Conservation (phyloP, 2,329 filamentous ascomycete species). For the Delphinella strobiligena region DNA sequence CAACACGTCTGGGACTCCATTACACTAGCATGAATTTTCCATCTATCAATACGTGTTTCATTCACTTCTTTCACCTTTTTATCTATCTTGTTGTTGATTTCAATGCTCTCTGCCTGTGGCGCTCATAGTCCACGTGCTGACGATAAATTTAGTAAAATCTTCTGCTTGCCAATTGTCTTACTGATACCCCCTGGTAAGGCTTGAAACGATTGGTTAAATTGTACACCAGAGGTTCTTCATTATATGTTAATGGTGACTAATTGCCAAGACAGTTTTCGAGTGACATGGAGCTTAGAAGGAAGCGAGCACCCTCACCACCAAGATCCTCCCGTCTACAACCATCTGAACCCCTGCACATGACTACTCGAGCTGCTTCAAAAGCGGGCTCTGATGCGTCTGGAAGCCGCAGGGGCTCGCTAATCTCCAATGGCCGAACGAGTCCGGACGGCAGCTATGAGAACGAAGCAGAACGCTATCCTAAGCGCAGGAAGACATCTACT, state of each 20-base stretch:
- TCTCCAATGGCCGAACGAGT: conserved; percentile 6
- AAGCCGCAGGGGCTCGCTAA: conserved; percentile 7
- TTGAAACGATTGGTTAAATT: not conserved
- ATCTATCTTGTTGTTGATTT: not conserved
- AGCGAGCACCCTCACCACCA: conserved; percentile 7
- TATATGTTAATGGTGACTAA: too few relatives aligned
- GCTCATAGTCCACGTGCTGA: not conserved
- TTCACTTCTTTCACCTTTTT: too few relatives aligned
- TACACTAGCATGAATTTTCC: too few relatives aligned
- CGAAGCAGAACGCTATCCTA: conserved; percentile 8
- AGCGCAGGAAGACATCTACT: conserved; percentile 9
- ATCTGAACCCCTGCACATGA: conserved; percentile 38
- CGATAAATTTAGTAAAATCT: not conserved
- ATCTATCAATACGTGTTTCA: too few relatives aligned
- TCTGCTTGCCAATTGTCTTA: not conserved
- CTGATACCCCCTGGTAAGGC: not conserved
- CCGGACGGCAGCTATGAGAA: conserved; percentile 1
- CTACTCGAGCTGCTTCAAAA: conserved; percentile 19
- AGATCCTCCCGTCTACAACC: conserved; percentile 25
- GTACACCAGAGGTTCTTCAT: too few relatives aligned
- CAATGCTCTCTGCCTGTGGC: not conserved
- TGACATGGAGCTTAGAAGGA: conserved; percentile 7
- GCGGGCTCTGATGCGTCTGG: conserved; percentile 4
- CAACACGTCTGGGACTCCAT: not conserved
- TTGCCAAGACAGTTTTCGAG: too few relatives aligned